phyloP scores from a whole-genome alignment of 2,329 filamentous ascomycete genomes.

The Ceratocystis eucalypticola region DNA sequence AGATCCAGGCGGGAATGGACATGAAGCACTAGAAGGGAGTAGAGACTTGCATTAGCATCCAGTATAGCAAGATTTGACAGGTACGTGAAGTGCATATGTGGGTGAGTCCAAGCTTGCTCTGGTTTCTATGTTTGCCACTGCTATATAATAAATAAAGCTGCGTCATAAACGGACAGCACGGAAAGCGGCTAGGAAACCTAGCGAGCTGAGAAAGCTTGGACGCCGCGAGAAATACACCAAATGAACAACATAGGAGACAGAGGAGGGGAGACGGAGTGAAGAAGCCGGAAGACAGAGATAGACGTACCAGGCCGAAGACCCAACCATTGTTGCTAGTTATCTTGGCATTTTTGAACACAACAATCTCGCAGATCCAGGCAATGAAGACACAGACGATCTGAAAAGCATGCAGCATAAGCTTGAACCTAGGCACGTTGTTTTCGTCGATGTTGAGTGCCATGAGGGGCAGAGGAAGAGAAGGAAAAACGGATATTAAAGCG shows the following conservation, averaged over 20 bases:
- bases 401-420: slow-evolving; percentile 42
- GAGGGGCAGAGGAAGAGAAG: not conserved
- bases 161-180: not conserved
- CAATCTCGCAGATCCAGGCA: slow-evolving; percentile 46
- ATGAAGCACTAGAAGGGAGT: slow-evolving; percentile 43
- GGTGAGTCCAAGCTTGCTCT: not conserved
- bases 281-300: not conserved
- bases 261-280: not conserved
- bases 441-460: slow-evolving; percentile 13
- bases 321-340: slow-evolving; percentile 48
- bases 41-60: not conserved
- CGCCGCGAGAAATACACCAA: not conserved
- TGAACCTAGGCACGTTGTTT: slow-evolving; percentile 35
- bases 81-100: no score
- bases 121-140: not conserved
- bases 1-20: slow-evolving; percentile 49
- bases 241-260: not conserved
- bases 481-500: not conserved
- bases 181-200: not conserved
- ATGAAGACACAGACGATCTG: slow-evolving; percentile 44
- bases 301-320: slow-evolving; percentile 49
- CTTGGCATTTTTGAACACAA: slow-evolving; percentile 39
- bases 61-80: not conserved
- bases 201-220: not conserved
- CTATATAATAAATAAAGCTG: not conserved